phyloP scores from a whole-genome alignment of 495 filamentous ascomycete genomes.

The Penicillium cosmopolitanum region DNA sequence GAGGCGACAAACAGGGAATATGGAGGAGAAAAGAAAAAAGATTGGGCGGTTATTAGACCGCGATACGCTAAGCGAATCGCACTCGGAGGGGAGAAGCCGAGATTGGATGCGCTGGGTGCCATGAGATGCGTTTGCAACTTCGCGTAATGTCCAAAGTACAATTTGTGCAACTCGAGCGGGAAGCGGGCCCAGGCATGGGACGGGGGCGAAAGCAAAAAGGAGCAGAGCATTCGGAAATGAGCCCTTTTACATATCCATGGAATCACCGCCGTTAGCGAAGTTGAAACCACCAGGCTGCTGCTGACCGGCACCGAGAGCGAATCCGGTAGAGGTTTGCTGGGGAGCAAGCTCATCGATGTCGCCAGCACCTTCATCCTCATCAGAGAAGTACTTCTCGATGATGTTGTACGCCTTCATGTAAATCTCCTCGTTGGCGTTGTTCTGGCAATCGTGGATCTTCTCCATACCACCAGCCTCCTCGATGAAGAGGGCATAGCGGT shows the following conservation, averaged over 20 bases:
- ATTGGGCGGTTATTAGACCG: not conserved
- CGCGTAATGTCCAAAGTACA: not conserved
- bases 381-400: slow-evolving; percentile 99
- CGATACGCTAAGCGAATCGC: not conserved
- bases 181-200: not conserved
- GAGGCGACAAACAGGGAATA: slow-evolving; percentile 15
- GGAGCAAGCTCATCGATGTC: slow-evolving; percentile 73
- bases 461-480: slow-evolving; percentile 99
- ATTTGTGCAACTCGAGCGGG: not conserved
- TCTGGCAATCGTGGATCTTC: slow-evolving; percentile 99
- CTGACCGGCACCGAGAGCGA: slow-evolving; percentile 80
- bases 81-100: not conserved
- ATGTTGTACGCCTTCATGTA: slow-evolving; percentile 99
- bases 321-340: slow-evolving; percentile 70
- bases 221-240: slow-evolving; percentile 3
- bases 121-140: not conserved
- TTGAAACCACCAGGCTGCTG: slow-evolving; percentile 84
- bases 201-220: slow-evolving; percentile 3
- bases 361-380: slow-evolving; percentile 87
- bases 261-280: slow-evolving; percentile 87
- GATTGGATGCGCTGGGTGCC: slow-evolving; percentile 6
- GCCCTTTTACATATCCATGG: slow-evolving; percentile 93
- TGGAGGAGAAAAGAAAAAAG: slow-evolving; percentile 1
- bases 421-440: slow-evolving; percentile 99
- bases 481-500: slow-evolving; percentile 97